A percentile compares a stretch with the other conserved stretches of the same genome.
Conservation (phyloP, 495 filamentous ascomycete genomes). For the Talaromyces nanjingensis region DNA sequence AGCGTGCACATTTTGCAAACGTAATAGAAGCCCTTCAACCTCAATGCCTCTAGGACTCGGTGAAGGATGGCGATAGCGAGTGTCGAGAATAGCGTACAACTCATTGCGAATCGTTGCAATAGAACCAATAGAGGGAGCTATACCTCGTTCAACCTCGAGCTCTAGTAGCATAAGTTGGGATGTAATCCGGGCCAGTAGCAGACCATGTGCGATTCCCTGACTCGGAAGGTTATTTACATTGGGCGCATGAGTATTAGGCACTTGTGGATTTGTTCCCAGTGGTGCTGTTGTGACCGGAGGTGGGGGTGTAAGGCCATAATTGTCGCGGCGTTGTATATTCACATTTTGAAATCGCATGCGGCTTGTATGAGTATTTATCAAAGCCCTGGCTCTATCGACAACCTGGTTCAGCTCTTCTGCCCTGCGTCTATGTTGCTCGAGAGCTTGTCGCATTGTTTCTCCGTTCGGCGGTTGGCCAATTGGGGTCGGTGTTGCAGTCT, state of each 20-base stretch:
- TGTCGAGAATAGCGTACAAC: conserved; percentile 25
- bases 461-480: background rate
- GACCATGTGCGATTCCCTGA: background rate
- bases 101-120: conserved; percentile 28
- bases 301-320: background rate
- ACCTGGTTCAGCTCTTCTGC: conserved; percentile 1
- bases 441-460: conserved; percentile 1
- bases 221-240: background rate
- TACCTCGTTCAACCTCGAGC: conserved; percentile 31
- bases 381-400: conserved; percentile 1
- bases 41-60: conserved; percentile 15
- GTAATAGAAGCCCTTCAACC: conserved; percentile 21
- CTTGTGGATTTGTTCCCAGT: background rate
- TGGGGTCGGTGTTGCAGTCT: background rate
- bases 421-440: background rate
- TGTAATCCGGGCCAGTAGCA: conserved; percentile 1
- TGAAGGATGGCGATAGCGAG: conserved; percentile 17
- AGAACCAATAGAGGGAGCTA: conserved; percentile 22
- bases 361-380: background rate
- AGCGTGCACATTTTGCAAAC: conserved; percentile 22
- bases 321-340: background rate
- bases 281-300: background rate
- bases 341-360: background rate
- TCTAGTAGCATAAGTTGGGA: conserved; percentile 28
- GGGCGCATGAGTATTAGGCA: background rate